Base-by-base conservation (phyloP, 495 filamentous ascomycete genomes). In the Pyronema omphalodes region DNA sequence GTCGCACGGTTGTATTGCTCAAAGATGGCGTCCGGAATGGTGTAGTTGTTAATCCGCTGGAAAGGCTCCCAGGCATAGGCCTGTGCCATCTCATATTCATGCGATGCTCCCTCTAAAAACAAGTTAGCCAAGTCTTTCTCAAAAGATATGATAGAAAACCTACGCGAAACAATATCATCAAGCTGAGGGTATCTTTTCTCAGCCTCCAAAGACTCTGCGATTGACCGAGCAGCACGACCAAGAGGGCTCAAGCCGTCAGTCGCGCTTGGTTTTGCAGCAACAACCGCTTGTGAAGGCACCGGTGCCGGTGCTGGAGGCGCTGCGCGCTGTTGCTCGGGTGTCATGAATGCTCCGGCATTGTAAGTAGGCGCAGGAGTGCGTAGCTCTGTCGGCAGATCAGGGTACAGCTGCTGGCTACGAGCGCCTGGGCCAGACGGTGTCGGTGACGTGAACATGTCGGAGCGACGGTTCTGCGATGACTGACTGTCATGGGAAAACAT, bases 91-190 rank as follows among this genome's bases (percentile, higher is more conserved):
- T 95, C 88, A 68, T 96, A 96, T 59, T 95, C 88, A 58, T 84
- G 88, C 1, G 87, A 93, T 63, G 80, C 82, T 61, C 83, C 83
- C 71, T 94, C 88, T 80, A 54, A 51, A 17, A n/a, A 9, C 37
- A 39, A 41, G 52, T 45, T 37, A 40, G 37, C 44, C 44, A 48
- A 11, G 19, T 48, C 44, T 15, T 23, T 14, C 11, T 48, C 17
- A 53, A 8, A 14, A 41, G 15, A 8, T 9, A 3, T 14, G 8
- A 43, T 7, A 19, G 46, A 12, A 55, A 37, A 79, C 83, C 73
- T 74, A 95, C 88, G 88, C 64, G 78, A 80, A 58, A 93, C 73
- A 68, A 94, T 94, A 60, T 76, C 83, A 67, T 96, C 91, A 5
- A 99, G 71, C 57, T 93, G 86, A 7, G 88, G 88, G 64, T 85